Evolutionary conservation across 306 rosid species (phyloP).

Genomic region (Benincasa hispida): DNA sequence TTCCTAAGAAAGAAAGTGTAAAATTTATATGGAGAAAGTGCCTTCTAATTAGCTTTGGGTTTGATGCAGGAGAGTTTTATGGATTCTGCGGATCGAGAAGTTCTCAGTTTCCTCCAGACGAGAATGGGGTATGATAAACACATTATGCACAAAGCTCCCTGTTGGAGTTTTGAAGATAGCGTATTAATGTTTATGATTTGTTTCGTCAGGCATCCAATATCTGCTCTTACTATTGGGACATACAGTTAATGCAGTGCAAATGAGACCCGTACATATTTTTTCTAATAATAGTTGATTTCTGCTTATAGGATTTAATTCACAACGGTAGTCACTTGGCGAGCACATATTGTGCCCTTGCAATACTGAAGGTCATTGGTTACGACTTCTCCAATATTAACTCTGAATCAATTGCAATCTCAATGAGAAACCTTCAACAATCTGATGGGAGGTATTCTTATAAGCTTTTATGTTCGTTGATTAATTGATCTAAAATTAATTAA

Average conservation of each 20-base stretch:
- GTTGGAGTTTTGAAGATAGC: not conserved
- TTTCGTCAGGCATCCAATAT: not conserved
- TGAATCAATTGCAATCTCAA: slow-evolving; percentile 36
- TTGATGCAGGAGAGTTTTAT: slow-evolving; percentile 61
- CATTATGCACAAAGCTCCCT: not conserved
- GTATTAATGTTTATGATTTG: not conserved
- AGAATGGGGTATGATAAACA: slow-evolving; percentile 46
- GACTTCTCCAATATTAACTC: slow-evolving; percentile 43
- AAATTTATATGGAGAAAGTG: not conserved
- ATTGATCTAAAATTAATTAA: not conserved
- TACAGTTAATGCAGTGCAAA: not conserved
- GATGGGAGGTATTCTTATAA: slow-evolving; percentile 71
- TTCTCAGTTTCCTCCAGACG: slow-evolving; percentile 51
- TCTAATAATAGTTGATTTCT: not conserved
- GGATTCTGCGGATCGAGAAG: slow-evolving; percentile 78
- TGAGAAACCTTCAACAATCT: slow-evolving; percentile 89
- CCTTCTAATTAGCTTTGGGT: not conserved
- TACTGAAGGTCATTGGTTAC: slow-evolving; percentile 68
- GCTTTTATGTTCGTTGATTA: not conserved
- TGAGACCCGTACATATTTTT: not conserved
- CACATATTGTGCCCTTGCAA: slow-evolving; percentile 71
- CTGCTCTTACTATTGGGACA: not conserved
- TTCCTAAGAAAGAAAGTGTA: not conserved
- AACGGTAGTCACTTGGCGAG: slow-evolving; percentile 83
- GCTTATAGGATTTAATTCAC: slow-evolving; percentile 35